A percentile compares a stretch with the other conserved stretches of the same genome.
These are phyloP conservation scores for Porcisia hertigi DNA, from an alignment of 208 protist genomes.

Conservation along the genomic window DNA sequence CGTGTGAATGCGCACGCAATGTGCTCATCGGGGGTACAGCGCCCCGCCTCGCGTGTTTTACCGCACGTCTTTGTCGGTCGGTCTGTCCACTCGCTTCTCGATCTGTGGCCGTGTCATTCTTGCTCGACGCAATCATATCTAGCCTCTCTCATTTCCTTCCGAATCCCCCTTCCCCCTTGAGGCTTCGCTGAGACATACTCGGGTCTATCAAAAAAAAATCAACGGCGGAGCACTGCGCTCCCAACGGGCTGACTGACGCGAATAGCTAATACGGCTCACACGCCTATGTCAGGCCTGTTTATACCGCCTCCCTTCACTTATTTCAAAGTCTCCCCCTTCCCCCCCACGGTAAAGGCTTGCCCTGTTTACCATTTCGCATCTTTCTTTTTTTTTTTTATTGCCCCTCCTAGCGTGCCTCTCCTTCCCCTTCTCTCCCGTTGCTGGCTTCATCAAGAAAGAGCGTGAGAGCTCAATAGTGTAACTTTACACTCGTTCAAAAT, in stretches of 20 bases:
- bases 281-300: neutral
- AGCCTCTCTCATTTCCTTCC: neutral
- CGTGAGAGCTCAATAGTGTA: neutral
- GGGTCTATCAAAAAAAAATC: no score
- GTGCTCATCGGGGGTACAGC: no score
- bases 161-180: neutral
- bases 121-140: neutral
- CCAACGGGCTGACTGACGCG: neutral
- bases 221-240: no score
- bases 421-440: neutral
- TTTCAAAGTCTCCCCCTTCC: neutral
- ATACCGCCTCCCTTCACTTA: neutral
- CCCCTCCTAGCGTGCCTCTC: neutral
- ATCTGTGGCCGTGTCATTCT: no score
- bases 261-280: neutral
- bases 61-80: no score
- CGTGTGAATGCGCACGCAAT: no score
- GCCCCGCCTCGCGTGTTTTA: no score
- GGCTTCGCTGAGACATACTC: no score
- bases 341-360: no score
- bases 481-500: neutral
- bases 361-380: neutral
- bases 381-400: neutral
- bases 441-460: no score
- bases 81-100: no score